Base-by-base conservation (phyloP, 495 filamentous ascomycete species). In the Neurospora terricola region DNA sequence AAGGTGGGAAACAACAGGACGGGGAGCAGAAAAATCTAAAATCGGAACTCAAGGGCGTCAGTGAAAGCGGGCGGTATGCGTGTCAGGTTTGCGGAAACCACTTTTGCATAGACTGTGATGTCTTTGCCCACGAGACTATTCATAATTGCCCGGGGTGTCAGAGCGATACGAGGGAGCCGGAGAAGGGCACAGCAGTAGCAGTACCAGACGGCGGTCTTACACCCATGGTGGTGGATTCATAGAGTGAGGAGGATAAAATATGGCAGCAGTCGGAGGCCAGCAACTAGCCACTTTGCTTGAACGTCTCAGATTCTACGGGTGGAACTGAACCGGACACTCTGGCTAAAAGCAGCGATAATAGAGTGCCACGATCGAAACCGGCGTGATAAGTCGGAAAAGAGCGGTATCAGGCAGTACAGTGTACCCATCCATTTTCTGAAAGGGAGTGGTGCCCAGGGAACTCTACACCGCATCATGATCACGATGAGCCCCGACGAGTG, bases 51-150 rank as follows among this genome's bases (percentile, higher is more conserved):
- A 88, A 86, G 76, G 92, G 91, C 6, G 92, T 92, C 66, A 96
- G 93, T 77, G 90, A 94, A 82, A 96, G 92, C 78, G 90, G 90
- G 70, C 86, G 96, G 72, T 99, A 99, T 79, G 91, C 91, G 73
- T 99, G 96, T 81, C 88, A 90, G 73, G 90, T 88, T 40, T 99
- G 96, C 80, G 80, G 86, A 7, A 91, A 92, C 69, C 93, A 97
- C 80, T 99, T 98, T 78, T 99, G 96, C 86, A 94, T 98, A 76
- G 96, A 98, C 80, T 99, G 96, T 78, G 96, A 98, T 82, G 87
- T 98, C 6, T 98, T 93, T 82, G 91, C 91, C 30, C 96, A 99
- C 82, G 93, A 97, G 82, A 89, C 93, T 5, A 86, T 97, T 54
- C 94, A 99, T 80, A 98, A 98, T 79, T 99, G 96, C 77, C 94